These are phyloP conservation scores for Cercospora janseana DNA, from an alignment of 2,329 filamentous ascomycete genomes.

Conservation along the genomic window DNA sequence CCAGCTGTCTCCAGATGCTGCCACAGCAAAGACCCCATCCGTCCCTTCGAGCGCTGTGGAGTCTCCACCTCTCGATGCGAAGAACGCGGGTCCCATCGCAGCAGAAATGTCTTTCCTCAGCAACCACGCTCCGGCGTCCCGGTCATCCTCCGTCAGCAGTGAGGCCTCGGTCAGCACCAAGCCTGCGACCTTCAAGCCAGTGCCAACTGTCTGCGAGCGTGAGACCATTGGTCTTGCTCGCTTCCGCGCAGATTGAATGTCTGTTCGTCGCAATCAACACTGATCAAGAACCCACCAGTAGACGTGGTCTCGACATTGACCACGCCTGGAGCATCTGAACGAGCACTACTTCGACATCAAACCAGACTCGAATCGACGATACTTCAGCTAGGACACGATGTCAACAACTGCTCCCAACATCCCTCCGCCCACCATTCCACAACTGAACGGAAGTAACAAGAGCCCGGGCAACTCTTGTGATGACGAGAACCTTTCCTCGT, in stretches of 20 bases:
- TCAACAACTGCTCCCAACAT: constrained; percentile 4
- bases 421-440: constrained; percentile 6
- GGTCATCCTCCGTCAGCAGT: constrained; percentile 11
- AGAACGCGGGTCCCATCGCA: constrained; percentile 1
- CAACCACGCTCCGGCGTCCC: constrained; percentile 12
- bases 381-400: not conserved
- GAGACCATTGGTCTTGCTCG: constrained; percentile 16
- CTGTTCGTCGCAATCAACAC: not conserved
- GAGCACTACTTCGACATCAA: not conserved
- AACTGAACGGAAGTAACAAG: constrained; percentile 3
- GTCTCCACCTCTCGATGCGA: constrained; percentile 11
- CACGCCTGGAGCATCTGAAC: too few relatives aligned
- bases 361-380: not conserved
- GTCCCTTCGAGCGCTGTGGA: constrained; percentile 6
- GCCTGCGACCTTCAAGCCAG: not conserved
- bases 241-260: constrained; percentile 17
- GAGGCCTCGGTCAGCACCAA: constrained; percentile 9
- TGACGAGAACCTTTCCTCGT: not conserved
- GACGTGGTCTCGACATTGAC: too few relatives aligned
- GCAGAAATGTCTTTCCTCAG: too few relatives aligned
- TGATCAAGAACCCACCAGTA: not conserved
- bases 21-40: constrained; percentile 8
- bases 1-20: constrained; percentile 17
- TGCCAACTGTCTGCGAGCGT: constrained; percentile 14
- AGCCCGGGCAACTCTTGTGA: constrained; percentile 15